Percentiles rank a stretch among this genome's conserved stretches.
Evolutionary conservation across 106 monocot species (phyloP).

Genomic region (Allium cepa): DNA sequence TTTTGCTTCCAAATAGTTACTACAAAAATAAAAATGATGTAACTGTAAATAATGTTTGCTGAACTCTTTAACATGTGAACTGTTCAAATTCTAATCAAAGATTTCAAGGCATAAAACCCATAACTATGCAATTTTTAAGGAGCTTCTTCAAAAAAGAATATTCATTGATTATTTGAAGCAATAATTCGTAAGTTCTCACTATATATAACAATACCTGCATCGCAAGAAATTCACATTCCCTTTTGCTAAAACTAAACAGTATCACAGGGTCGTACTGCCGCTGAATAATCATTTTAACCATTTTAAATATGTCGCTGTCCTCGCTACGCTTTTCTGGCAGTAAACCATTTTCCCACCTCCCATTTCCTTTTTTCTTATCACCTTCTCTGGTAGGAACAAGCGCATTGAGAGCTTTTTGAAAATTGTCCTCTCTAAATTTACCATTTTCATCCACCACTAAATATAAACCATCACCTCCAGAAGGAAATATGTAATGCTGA

Average conservation of each 20-base stretch:
- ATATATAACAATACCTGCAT: constrained; percentile 62
- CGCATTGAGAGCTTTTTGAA: constrained; percentile 89
- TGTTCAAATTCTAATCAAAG: too few relatives aligned
- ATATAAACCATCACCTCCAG: constrained; percentile 87
- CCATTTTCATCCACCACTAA: constrained; percentile 89
- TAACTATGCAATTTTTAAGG: too few relatives aligned
- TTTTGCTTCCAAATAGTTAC: neutral
- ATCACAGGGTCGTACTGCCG: constrained; percentile 91
- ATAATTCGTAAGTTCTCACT: too few relatives aligned
- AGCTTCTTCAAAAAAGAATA: too few relatives aligned
- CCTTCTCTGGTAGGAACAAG: constrained; percentile 59
- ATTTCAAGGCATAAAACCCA: too few relatives aligned
- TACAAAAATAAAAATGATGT: too few relatives aligned
- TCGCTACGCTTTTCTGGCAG: constrained; percentile 46
- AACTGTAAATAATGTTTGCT: too few relatives aligned
- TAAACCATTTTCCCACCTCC: constrained; percentile 62
- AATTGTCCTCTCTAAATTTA: constrained; percentile 89
- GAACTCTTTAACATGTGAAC: too few relatives aligned
- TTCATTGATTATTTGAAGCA: too few relatives aligned
- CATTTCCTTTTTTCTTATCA: constrained; percentile 57
- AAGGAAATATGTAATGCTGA: constrained; percentile 93
- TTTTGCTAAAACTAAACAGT: constrained; percentile 96
- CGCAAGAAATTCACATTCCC: constrained; percentile 95
- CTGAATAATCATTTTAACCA: constrained; percentile 98
- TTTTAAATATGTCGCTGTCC: constrained; percentile 92